phyloP scores from a whole-genome alignment of 306 rosid species.

The Rubus idaeus region DNA sequence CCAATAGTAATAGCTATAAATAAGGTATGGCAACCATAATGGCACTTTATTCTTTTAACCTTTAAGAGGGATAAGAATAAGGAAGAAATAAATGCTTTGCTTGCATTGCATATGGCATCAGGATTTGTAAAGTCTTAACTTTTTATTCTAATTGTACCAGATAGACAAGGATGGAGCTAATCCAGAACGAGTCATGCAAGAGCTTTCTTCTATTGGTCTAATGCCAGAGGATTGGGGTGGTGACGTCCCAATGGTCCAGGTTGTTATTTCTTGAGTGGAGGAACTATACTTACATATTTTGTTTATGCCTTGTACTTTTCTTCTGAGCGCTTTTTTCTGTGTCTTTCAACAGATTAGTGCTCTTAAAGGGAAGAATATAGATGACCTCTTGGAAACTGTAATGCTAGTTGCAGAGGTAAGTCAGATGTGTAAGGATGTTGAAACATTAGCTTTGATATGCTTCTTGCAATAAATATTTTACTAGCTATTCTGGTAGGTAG shows the following conservation, averaged over 20 bases:
- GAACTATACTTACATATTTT: constrained; percentile 19
- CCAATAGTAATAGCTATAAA: constrained; percentile 90
- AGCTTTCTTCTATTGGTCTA: constrained; percentile 88
- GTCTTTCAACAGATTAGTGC: constrained; percentile 76
- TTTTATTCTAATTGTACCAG: constrained; percentile 43
- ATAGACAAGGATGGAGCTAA: constrained; percentile 95
- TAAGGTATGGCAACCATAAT: constrained; percentile 57
- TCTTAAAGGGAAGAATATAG: constrained; percentile 79
- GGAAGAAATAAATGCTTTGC: constrained; percentile 24
- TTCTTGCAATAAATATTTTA: not conserved
- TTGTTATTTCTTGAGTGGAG: constrained; percentile 33
- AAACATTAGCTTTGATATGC: not conserved
- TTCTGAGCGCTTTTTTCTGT: constrained; percentile 23
- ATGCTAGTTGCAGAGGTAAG: constrained; percentile 97
- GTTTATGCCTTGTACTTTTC: constrained; percentile 16
- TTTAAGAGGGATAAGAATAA: constrained; percentile 4
- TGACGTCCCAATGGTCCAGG: constrained; percentile 94
- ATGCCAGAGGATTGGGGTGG: constrained; percentile 99
- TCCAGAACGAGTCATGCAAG: constrained; percentile 97
- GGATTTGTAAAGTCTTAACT: constrained; percentile 19
- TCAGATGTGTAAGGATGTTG: constrained; percentile 18
- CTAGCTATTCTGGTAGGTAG: not conserved
- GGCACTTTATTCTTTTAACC: constrained; percentile 6
- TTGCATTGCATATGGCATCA: constrained; percentile 23
- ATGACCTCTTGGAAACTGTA: constrained; percentile 88